Evolutionary conservation across 257 asterid genomes (phyloP), one percentile per base, ranked within the genome.

Genomic region (Scutellaria baicalensis): DNA sequence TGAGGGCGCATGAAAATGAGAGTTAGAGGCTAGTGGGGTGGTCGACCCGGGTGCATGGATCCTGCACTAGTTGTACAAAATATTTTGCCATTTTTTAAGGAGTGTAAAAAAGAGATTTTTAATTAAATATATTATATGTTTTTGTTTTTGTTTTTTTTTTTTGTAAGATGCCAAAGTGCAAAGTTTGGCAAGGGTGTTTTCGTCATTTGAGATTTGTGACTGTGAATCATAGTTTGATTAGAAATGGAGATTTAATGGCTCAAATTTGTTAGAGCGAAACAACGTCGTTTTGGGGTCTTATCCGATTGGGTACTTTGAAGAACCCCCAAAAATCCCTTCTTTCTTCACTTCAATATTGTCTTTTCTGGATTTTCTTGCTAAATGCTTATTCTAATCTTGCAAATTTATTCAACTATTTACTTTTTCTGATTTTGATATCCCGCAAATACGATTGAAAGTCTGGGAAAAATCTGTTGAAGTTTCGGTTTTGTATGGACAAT

Each of bases 211-310:
- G 14, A 5, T 0, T 20, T 51, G 33, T 65, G 42, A 66, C 27
- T 52, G n/a, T n/a, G n/a, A n/a, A 54, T 58, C 51, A 45, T 17
- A 31, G 38, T 64, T 11, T 6, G 55, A 61, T 14, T 17, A 11
- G 21, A 50, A 50, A 47, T n/a, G 40, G 64, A 17, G 67, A 57
- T 75, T 75, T 58, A 16, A 64, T 64, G 80, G 80, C 80, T 59
- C 68, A 56, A 56, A 69, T 54, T 69, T 44, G 75, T 45, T 63
- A 16, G 18, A 35, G n/a, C n/a, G 38, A 61, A 12, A 57, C 51
- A 56, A 8, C 51, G 20, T 65, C 73, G 48, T 66, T 65, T 58
- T 12, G 71, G 27, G 55, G 51, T 63, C 76, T 69, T 69, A 63
- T 69, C 76, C 72, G 52, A 40, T 75, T 68, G 59, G 43, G 18